Percentiles rank a stretch among this genome's conserved stretches.
These are phyloP conservation scores for Lathyrus aphaca DNA, from an alignment of 306 rosid genomes.

Conservation along the genomic window DNA sequence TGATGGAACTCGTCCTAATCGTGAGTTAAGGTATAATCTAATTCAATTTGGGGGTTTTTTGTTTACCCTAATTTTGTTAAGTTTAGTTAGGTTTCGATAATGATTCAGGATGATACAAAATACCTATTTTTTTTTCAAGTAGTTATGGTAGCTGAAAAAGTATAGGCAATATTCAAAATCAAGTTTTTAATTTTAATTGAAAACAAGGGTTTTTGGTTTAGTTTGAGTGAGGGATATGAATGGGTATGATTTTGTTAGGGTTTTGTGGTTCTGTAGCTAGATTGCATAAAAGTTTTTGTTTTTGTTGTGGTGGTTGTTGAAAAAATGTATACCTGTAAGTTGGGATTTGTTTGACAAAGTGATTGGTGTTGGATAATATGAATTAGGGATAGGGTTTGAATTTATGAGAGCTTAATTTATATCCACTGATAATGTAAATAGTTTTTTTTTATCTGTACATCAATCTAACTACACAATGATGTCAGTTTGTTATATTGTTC, in stretches of 20 bases:
- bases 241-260: background rate
- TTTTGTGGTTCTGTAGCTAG: slow-evolving; percentile 38
- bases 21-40: slow-evolving; percentile 54
- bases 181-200: background rate
- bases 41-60: background rate
- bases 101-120: background rate
- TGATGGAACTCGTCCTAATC: slow-evolving; percentile 71
- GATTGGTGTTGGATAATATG: slow-evolving; percentile 22
- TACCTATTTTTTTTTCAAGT: background rate
- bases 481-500: too few species aligned
- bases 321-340: background rate
- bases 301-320: background rate
- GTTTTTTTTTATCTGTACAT: too few species aligned
- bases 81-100: background rate
- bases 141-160: slow-evolving; percentile 1
- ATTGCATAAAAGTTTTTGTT: background rate
- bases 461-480: too few species aligned
- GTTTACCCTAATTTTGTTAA: background rate
- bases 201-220: background rate
- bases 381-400: slow-evolving; percentile 11
- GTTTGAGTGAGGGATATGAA: background rate
- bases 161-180: background rate
- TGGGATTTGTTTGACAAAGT: background rate
- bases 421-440: too few species aligned
- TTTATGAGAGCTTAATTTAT: background rate